Evolutionary conservation across 345 rosid species (phyloP).

Genomic region (Moringa oleifera): DNA sequence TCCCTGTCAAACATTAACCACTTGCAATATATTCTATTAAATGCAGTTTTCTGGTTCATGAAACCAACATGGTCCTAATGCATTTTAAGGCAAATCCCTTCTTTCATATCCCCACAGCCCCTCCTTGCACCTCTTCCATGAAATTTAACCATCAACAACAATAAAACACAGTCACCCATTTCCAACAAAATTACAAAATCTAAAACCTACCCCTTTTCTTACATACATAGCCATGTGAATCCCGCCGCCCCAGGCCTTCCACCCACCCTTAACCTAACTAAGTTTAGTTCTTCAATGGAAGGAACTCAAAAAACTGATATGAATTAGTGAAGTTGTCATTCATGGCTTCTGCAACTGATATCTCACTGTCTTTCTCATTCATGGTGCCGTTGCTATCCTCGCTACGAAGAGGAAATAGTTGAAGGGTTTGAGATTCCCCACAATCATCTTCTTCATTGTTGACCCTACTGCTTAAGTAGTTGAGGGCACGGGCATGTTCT

Average conservation of each 20-base stretch:
- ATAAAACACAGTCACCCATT: conserved; percentile 25
- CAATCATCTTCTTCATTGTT: conserved; percentile 21
- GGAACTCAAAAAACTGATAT: conserved; percentile 72
- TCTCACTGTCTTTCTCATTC: conserved; percentile 30
- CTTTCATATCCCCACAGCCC: conserved; percentile 10
- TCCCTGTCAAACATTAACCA: too few species aligned
- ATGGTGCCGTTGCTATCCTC: conserved; percentile 21
- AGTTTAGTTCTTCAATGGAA: conserved; percentile 61
- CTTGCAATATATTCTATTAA: conserved; percentile 9
- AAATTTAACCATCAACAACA: conserved; percentile 31
- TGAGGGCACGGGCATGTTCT: conserved; percentile 21
- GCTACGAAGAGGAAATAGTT: conserved; percentile 59
- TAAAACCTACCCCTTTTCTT: conserved; percentile 13
- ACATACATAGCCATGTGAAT: conserved; percentile 11
- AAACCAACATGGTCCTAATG: conserved; percentile 44
- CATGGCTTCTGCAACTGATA: conserved; percentile 16
- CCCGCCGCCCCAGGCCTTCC: too few species aligned
- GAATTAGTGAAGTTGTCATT: conserved; percentile 26
- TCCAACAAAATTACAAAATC: conserved; percentile 32
- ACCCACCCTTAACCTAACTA: too few species aligned
- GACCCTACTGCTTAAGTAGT: conserved; percentile 13
- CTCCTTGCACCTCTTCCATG: conserved; percentile 23
- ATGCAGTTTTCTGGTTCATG: conserved; percentile 14
- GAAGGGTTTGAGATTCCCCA: conserved; percentile 55
- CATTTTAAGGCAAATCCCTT: conserved; percentile 37